Base-by-base conservation (phyloP, 2,329 filamentous ascomycete species). In the Coniochaeta sp. region DNA sequence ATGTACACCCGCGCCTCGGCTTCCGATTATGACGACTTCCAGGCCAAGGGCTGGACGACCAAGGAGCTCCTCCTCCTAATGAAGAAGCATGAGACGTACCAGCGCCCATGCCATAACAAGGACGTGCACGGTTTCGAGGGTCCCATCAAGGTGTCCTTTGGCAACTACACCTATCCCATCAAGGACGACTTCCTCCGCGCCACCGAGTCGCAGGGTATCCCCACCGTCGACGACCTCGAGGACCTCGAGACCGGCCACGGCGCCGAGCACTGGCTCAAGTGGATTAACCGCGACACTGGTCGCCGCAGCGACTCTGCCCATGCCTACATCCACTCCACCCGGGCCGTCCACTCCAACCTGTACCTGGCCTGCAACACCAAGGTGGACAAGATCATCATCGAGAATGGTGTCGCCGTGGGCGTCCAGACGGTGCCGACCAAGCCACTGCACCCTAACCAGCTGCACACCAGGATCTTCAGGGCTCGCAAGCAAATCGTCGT, bases 201-300 rank as follows among this genome's bases (percentile, higher is more conserved):
- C 0, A 79, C 78, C 0, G 72, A 78, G 56, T 69, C 73, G 4
- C 71, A 80, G 48, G 71, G 71, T 0, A 85, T 86, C 53, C 77
- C 74, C 26, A 75, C 81, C 12, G 88, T 87, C 12, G 87, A 91
- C 63, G 87, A 91, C 63, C 74, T 89, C 3, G 83, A 91, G 64
- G 87, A 91, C 60, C 71, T 91, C 50, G 71, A 70, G 26, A 87
- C 84, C 1, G 84, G 71, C 13, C 81, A 84, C 54, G 87, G 87
- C 56, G 87, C 86, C 45, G 86, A 91, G 69, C 87, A 91, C 57
- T 91, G 87, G 87, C 71, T 91, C 52, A 91, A 91, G 69, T 91
- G 87, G 87, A 91, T 91, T 68, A 91, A 91, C 62, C 78, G 81
- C 53, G 81, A 81, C 67, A 82, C 79, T 61, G 87, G 87, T 42